phyloP scores from a whole-genome alignment of 2,329 filamentous ascomycete species.

The Colletotrichum sojae region DNA sequence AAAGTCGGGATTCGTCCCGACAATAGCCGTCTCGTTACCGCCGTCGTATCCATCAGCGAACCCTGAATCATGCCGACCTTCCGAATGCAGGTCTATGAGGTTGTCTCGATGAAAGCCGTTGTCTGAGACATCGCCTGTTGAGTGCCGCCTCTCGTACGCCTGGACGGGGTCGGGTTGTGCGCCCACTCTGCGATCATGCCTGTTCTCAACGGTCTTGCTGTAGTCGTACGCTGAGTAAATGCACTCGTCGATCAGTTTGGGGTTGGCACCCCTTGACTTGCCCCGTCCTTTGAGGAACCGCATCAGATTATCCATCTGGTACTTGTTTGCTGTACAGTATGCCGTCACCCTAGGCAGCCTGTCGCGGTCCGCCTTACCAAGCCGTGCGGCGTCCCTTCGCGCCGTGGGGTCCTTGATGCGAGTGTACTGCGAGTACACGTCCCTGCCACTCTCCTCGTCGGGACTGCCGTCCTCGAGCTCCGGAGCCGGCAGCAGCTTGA shows the following conservation, averaged over 20 bases:
- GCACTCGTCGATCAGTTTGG: slow-evolving; percentile 97
- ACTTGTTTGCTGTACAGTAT: slow-evolving; percentile 94
- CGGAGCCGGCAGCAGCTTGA: slow-evolving; percentile 95
- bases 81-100: slow-evolving; percentile 72
- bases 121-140: slow-evolving; percentile 79
- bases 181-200: slow-evolving; percentile 47
- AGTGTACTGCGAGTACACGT: slow-evolving; percentile 98
- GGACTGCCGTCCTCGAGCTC: slow-evolving; percentile 81
- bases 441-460: slow-evolving; percentile 92
- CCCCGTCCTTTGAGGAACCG: slow-evolving; percentile 89
- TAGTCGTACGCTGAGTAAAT: slow-evolving; percentile 97
- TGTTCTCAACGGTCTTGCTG: slow-evolving; percentile 61
- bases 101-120: slow-evolving; percentile 68
- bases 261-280: slow-evolving; percentile 83
- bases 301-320: slow-evolving; percentile 91
- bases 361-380: slow-evolving; percentile 94
- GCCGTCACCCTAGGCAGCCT: slow-evolving; percentile 92
- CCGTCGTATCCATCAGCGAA: slow-evolving; percentile 48
- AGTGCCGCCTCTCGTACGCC: slow-evolving; percentile 78
- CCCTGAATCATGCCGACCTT: slow-evolving; percentile 51
- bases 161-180: slow-evolving; percentile 55
- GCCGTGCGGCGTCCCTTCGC: slow-evolving; percentile 87
- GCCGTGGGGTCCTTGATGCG: slow-evolving; percentile 97
- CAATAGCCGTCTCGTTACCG: slow-evolving; percentile 48
- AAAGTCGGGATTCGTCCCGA: slow-evolving; percentile 75